A percentile compares a stretch with the other conserved stretches of the same genome.
These are phyloP conservation scores for Fusarium musae DNA, from an alignment of 2,329 filamentous ascomycete species.

Conservation along the genomic window DNA sequence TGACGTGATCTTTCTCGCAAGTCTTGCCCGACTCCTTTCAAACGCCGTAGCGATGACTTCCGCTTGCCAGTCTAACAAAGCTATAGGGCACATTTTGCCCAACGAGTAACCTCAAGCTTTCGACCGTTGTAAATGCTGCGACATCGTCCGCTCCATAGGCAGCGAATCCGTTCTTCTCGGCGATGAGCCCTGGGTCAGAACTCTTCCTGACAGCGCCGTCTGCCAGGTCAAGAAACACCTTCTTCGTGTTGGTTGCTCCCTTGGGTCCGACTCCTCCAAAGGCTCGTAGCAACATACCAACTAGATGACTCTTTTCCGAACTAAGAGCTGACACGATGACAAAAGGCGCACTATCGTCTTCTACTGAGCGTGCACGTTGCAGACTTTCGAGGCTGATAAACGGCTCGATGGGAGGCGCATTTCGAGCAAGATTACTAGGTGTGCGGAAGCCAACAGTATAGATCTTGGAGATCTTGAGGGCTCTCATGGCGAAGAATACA, in stretches of 20 bases:
- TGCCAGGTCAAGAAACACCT: constrained; percentile 84
- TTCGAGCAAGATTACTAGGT: constrained; percentile 68
- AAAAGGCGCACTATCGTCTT: constrained; percentile 72
- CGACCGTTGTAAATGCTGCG: constrained; percentile 84
- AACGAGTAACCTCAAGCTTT: constrained; percentile 80
- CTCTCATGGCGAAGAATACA: constrained; percentile 81
- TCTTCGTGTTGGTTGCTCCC: constrained; percentile 58
- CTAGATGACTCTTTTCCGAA: constrained; percentile 80
- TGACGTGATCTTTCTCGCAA: not conserved
- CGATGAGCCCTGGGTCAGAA: constrained; percentile 74
- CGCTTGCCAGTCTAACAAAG: constrained; percentile 80
- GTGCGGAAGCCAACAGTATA: constrained; percentile 86
- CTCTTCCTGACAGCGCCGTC: constrained; percentile 65
- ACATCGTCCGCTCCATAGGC: constrained; percentile 84
- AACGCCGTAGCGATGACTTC: constrained; percentile 59
- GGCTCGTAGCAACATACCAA: constrained; percentile 80
- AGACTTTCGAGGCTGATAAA: constrained; percentile 79
- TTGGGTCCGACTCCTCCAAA: constrained; percentile 61
- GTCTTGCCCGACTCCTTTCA: constrained; percentile 39
- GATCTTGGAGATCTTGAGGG: constrained; percentile 79
- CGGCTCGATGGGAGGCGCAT: constrained; percentile 76
- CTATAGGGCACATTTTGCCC: constrained; percentile 90
- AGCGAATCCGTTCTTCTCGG: constrained; percentile 79
- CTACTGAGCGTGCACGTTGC: constrained; percentile 62
- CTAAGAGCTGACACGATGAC: constrained; percentile 83